Conservation (phyloP, 768 basidiomycete genomes). For the Russula dissimulans region DNA sequence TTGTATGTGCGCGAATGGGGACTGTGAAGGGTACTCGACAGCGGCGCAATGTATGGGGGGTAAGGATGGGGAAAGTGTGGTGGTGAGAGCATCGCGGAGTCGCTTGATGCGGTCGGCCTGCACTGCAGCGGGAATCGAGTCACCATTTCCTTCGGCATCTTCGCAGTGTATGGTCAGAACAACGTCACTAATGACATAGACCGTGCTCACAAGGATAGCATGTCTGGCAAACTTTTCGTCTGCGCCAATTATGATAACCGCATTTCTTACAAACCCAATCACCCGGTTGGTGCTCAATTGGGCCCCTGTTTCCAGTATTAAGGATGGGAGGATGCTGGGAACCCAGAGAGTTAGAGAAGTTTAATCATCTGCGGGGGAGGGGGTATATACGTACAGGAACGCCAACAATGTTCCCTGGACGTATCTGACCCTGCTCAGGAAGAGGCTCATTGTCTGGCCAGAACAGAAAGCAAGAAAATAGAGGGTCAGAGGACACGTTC, state of each 20-base stretch:
- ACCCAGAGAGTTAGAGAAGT: conserved; percentile 10
- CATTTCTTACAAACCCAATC: conserved; percentile 68
- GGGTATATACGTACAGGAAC: conserved; percentile 37
- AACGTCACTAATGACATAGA: not conserved
- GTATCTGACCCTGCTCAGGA: conserved; percentile 68
- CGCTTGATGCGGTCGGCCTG: conserved; percentile 79
- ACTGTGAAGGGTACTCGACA: not conserved
- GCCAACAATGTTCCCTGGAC: conserved; percentile 47
- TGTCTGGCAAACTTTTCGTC: conserved; percentile 84
- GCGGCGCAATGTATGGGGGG: not conserved
- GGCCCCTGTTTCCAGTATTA: conserved; percentile 82
- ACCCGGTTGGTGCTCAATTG: conserved; percentile 66
- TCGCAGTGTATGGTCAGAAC: conserved; percentile 3
- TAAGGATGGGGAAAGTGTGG: conserved; percentile 9
- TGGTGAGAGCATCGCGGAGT: conserved; percentile 55
- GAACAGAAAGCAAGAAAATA: conserved; percentile 71
- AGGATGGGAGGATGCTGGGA: conserved; percentile 72
- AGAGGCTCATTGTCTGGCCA: conserved; percentile 88
- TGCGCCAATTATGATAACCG: conserved; percentile 81
- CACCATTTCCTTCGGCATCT: conserved; percentile 86
- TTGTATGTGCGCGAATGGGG: not conserved
- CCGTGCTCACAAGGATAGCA: conserved; percentile 65
- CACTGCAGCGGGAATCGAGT: conserved; percentile 76
- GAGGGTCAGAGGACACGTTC: conserved; percentile 66
- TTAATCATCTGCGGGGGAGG: not conserved